phyloP scores from a whole-genome alignment of 2,329 filamentous ascomycete species.

The Parafenestella ontariensis region DNA sequence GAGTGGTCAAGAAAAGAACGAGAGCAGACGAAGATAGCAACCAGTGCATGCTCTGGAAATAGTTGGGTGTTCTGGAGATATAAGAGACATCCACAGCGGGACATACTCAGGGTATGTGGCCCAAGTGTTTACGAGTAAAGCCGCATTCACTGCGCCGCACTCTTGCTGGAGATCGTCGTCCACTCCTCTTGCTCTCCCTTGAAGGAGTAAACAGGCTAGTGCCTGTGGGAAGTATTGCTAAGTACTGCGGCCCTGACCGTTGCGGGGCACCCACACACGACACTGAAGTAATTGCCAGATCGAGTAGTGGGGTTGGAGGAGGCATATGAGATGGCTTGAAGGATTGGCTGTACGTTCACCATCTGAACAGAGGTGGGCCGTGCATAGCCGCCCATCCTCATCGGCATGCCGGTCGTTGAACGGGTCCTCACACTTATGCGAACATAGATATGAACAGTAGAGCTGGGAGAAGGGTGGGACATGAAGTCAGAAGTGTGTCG shows the following conservation, averaged over 20 bases:
- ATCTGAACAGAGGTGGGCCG: slow-evolving; percentile 1
- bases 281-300: slow-evolving; percentile 13
- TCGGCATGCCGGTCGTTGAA: slow-evolving; percentile 10
- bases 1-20: slow-evolving; percentile 15
- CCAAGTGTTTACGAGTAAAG: slow-evolving; percentile 6
- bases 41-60: slow-evolving; percentile 16
- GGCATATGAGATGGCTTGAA: slow-evolving; percentile 5
- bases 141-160: slow-evolving; percentile 20
- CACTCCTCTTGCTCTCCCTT: slow-evolving; percentile 12
- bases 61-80: slow-evolving; percentile 13
- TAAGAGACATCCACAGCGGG: slow-evolving; percentile 7
- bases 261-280: neutral
- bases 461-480: neutral
- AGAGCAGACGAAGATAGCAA: slow-evolving; percentile 22
- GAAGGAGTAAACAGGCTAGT: slow-evolving; percentile 6
- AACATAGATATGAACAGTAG: neutral
- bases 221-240: slow-evolving; percentile 17
- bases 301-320: slow-evolving; percentile 11
- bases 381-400: slow-evolving; percentile 14
- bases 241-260: neutral
- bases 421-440: slow-evolving; percentile 12
- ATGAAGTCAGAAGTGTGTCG: neutral
- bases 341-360: slow-evolving; percentile 13
- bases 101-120: neutral
- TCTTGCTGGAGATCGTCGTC: slow-evolving; percentile 17